These are phyloP conservation scores for Priceomyces fermenticarens DNA, from an alignment of 805 yeast species.

Conservation along the genomic window DNA sequence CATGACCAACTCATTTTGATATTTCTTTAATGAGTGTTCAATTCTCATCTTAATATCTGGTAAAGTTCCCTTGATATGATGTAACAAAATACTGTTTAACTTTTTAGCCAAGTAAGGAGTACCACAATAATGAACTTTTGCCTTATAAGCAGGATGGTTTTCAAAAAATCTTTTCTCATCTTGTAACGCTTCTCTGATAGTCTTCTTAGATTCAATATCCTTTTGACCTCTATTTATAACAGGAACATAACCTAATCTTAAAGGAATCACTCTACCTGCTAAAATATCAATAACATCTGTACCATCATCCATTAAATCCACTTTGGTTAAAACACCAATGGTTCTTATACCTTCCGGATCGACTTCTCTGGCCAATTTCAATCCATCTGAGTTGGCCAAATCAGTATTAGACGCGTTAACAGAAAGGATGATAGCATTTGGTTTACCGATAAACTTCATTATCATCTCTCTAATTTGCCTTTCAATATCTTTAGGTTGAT, in stretches of 20 bases:
- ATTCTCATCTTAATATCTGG: slow-evolving; percentile 94
- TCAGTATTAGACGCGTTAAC: slow-evolving; percentile 97
- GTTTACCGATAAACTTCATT: slow-evolving; percentile 89
- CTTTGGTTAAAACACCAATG: slow-evolving; percentile 93
- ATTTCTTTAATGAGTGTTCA: slow-evolving; percentile 79
- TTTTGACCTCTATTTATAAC: slow-evolving; percentile 97
- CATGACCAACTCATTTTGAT: slow-evolving; percentile 69
- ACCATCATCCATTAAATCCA: slow-evolving; percentile 97
- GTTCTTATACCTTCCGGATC: slow-evolving; percentile 97
- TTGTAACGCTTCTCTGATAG: slow-evolving; percentile 81
- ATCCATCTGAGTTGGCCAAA: slow-evolving; percentile 94
- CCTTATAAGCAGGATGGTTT: slow-evolving; percentile 83
- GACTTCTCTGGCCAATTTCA: slow-evolving; percentile 94
- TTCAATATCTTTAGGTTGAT: slow-evolving; percentile 97
- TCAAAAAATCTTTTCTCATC: slow-evolving; percentile 83
- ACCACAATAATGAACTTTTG: slow-evolving; percentile 95
- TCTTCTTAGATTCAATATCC: slow-evolving; percentile 85
- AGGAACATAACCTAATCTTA: slow-evolving; percentile 94
- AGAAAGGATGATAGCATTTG: slow-evolving; percentile 90
- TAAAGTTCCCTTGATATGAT: slow-evolving; percentile 64
- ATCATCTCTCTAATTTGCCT: slow-evolving; percentile 90
- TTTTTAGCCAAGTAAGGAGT: slow-evolving; percentile 96
- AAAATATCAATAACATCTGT: slow-evolving; percentile 95
- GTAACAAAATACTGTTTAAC: slow-evolving; percentile 80
- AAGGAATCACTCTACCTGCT: slow-evolving; percentile 92